Evolutionary conservation across 2,329 filamentous ascomycete species (phyloP), one percentile per base, ranked within the genome.

Genomic region (Dothistroma septosporum): DNA sequence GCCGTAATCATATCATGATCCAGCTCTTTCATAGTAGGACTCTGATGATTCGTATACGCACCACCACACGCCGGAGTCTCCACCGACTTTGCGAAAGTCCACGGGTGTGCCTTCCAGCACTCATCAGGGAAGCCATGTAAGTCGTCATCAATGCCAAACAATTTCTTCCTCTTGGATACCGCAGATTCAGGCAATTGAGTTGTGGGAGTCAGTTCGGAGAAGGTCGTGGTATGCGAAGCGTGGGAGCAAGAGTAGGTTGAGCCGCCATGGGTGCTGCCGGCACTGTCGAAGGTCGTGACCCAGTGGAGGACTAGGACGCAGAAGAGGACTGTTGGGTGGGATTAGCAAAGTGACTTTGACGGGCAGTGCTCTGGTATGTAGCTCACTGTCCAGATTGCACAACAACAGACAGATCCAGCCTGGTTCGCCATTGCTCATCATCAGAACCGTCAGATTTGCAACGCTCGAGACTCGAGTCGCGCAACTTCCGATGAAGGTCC

Each of bases 401-500:
- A 28, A 6, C 24, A 6, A 28, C 24, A 28, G 6, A 28, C 24
- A 6, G 24, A 28, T 28, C 24, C 24, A 28, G 24, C 24, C 24
- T 28, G 24, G 24, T 6, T 28, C 24, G 24, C 24, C 24, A 28
- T 28, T 28, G 24, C 24, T 28, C 24, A 28, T 28, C 24, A 28
- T 28, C 24, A 28, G 24, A 28, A 28, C 6, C 3, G 24, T 28
- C 24, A 28, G 24, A 28, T 28, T 6, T 28, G 6, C 6, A 28
- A 6, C 24, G 24, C 24, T 28, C 24, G 24, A 28, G 24, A 28
- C 6, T 2, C 2, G 24, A 28, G 24, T 28, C 2, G 59, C 53
- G 35, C 59, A 64, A 59, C 61, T 64, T 24, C 61, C 59, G 19
- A 64, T 28, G 53, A 64, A 64, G 1, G 61, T 59, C 10, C 61